Conservation (phyloP, 768 basidiomycete species). For the Lenzites betulinus region DNA sequence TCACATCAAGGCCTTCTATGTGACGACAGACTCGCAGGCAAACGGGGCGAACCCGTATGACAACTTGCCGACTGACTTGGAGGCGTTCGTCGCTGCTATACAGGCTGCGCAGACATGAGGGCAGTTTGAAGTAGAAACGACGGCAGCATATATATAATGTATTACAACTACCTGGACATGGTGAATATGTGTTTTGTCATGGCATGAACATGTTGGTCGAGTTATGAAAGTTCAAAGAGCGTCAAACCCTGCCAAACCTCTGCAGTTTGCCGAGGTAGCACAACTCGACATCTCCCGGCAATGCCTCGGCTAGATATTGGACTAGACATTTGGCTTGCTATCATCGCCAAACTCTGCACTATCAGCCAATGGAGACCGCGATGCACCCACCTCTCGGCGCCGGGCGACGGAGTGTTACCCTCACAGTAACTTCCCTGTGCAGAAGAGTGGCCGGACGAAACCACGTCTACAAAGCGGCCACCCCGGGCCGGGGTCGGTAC, state of each 20-base stretch:
- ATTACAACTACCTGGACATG: not conserved
- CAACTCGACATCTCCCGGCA: no score
- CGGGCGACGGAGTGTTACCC: no score
- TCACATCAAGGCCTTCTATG: constrained; percentile 33
- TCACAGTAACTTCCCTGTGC: no score
- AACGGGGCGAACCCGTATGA: constrained; percentile 26
- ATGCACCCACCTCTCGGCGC: constrained; percentile 6
- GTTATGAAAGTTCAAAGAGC: no score
- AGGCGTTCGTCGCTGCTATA: constrained; percentile 21
- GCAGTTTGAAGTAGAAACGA: not conserved
- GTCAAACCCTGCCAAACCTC: no score
- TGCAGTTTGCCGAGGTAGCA: no score
- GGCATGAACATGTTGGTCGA: no score
- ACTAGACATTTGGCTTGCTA: not conserved
- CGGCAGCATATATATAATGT: not conserved
- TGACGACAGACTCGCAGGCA: constrained; percentile 32
- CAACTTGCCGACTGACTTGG: constrained; percentile 26
- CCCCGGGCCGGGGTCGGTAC: not conserved
- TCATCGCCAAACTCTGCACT: not conserved
- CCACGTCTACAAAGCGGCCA: constrained; percentile 3
- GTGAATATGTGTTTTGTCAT: no score
- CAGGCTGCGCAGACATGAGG: not conserved
- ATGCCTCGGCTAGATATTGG: no score
- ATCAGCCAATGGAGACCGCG: constrained; percentile 4
- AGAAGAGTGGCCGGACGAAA: no score